Evolutionary conservation across 1,284 basidiomycete species (phyloP).

Genomic region (Marasmius fiardii): DNA sequence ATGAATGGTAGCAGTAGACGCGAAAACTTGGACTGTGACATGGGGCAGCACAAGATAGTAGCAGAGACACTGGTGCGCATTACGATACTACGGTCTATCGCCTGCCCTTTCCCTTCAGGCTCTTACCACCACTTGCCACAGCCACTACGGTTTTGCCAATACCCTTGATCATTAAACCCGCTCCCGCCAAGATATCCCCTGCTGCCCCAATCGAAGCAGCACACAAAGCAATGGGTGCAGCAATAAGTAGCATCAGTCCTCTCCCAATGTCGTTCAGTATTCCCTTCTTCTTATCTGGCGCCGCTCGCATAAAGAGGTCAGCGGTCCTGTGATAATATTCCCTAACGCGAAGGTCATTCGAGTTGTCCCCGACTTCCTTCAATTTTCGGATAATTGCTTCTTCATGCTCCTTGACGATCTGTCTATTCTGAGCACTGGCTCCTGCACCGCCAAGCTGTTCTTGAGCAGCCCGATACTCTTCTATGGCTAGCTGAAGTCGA

Average conservation of each 20-base stretch:
- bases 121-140: no score
- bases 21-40: no score
- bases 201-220: background rate
- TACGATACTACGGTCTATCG: no score
- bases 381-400: background rate
- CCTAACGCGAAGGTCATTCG: background rate
- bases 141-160: background rate
- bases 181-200: background rate
- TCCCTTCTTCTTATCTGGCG: background rate
- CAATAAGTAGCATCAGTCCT: background rate
- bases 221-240: background rate
- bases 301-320: background rate
- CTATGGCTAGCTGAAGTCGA: background rate
- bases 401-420: background rate
- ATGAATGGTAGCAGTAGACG: no score
- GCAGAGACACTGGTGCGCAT: no score
- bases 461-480: background rate
- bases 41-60: no score
- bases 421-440: no score
- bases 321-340: background rate
- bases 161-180: background rate
- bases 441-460: background rate
- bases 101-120: no score
- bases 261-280: background rate
- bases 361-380: background rate